Evolutionary conservation across 2,329 filamentous ascomycete genomes (phyloP).

Genomic region (Metarhizium anisopliae): DNA sequence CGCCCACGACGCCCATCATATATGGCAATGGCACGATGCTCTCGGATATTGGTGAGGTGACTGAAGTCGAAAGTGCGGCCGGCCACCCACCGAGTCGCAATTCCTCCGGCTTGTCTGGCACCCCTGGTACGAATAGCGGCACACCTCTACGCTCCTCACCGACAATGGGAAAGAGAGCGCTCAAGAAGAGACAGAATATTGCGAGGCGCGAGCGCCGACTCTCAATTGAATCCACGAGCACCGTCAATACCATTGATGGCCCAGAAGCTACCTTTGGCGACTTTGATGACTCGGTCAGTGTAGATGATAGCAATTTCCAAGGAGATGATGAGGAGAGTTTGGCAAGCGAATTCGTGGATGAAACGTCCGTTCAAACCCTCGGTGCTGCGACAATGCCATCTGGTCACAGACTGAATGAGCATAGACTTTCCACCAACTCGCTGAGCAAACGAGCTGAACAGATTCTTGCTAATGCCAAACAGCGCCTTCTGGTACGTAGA

Average conservation of each 20-base stretch:
- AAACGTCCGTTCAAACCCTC: slow-evolving; percentile 22
- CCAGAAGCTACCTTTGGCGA: slow-evolving; percentile 44
- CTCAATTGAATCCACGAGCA: slow-evolving; percentile 54
- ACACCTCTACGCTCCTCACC: slow-evolving; percentile 33
- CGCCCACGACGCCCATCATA: slow-evolving; percentile 54
- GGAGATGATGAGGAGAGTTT: slow-evolving; percentile 61
- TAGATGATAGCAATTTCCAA: slow-evolving; percentile 57
- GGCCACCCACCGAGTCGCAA: slow-evolving; percentile 32
- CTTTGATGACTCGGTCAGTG: slow-evolving; percentile 52
- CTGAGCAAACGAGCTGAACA: slow-evolving; percentile 78
- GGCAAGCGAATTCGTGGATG: slow-evolving; percentile 46
- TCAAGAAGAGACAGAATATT: slow-evolving; percentile 36
- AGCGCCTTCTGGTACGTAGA: slow-evolving; percentile 66
- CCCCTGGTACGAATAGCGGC: slow-evolving; percentile 15
- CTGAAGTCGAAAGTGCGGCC: slow-evolving; percentile 41
- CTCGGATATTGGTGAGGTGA: slow-evolving; percentile 54
- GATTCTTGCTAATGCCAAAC: slow-evolving; percentile 89
- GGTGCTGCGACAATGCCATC: slow-evolving; percentile 7
- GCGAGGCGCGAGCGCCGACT: slow-evolving; percentile 38
- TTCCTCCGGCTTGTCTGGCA: slow-evolving; percentile 24
- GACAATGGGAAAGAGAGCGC: slow-evolving; percentile 30
- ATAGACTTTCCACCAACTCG: slow-evolving; percentile 62
- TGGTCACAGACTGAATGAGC: slow-evolving; percentile 28
- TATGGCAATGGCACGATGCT: slow-evolving; percentile 63
- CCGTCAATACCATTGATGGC: slow-evolving; percentile 43